Evolutionary conservation across 371 early-diverging fungal species (phyloP).

Genomic region (Parasitella parasitica): DNA sequence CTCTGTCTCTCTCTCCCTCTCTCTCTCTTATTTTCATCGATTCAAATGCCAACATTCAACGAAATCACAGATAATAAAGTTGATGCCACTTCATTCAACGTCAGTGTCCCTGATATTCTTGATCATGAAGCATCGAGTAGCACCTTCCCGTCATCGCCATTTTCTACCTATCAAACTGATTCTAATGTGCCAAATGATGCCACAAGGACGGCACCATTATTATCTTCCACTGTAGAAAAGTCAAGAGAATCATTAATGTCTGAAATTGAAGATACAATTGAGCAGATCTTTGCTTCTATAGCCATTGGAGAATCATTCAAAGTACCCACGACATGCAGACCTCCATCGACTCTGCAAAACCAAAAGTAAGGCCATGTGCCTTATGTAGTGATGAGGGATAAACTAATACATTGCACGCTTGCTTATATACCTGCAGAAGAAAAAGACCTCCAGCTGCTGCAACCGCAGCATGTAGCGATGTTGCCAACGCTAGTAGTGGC

Average conservation of each 20-base stretch:
- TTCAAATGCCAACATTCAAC: not conserved
- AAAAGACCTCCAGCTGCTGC: not conserved
- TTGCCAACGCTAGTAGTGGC: not conserved
- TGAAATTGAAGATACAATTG: slow-evolving; percentile 14
- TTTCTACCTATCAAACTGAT: not conserved
- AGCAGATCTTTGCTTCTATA: slow-evolving; percentile 8
- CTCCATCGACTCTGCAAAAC: not conserved
- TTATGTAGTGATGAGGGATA: too few species aligned
- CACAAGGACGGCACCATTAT: not conserved
- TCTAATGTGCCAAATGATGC: not conserved
- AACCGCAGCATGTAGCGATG: too few species aligned
- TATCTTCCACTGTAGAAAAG: slow-evolving; percentile 7
- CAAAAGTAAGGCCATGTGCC: not conserved
- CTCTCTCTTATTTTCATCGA: too few species aligned
- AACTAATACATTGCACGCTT: not conserved
- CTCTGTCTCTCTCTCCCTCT: not conserved
- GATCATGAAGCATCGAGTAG: not conserved
- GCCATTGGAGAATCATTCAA: slow-evolving; percentile 2
- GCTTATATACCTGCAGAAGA: not conserved
- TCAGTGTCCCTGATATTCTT: not conserved
- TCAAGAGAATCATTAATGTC: slow-evolving; percentile 12
- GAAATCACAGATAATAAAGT: not conserved
- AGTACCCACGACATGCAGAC: not conserved
- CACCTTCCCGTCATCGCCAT: not conserved
- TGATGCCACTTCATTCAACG: not conserved